Evolutionary conservation across 2,329 filamentous ascomycete genomes (phyloP), one percentile per base, ranked within the genome.

Genomic region (Metarhizium rileyi): DNA sequence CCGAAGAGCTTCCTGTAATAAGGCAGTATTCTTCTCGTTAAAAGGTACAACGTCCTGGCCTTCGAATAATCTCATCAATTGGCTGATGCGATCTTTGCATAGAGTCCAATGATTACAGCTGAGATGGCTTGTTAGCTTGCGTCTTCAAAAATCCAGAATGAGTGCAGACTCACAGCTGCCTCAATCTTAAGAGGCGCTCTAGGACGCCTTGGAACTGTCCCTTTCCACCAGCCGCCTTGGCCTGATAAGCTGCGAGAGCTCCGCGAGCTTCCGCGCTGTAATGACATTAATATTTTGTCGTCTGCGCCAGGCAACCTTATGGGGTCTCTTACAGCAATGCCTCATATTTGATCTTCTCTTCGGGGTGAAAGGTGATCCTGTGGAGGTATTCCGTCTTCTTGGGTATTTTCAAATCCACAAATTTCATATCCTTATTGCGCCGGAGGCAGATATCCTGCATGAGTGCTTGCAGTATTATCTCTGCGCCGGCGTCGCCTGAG

Each of bases 61-160:
- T 41, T 87, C 84, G 2, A 94, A 73, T 2, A 87, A 71, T 20
- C 77, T 72, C 61, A 91, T 73, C 22, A 95, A 74, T n/a, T 82
- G 79, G 9, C 78, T 76, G n/a, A 94, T 75, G 12, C 87, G 82
- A 28, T 85, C 75, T 46, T 83, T 84, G 60, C 87, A 88, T 10
- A 96, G 76, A 8, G 84, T 83, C 87, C 88, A 94, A 63, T 95
- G 90, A 56, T 91, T 90, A 67, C 90, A 95, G 12, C 74, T 77
- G 30, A 5, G 22, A 25, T 10, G 35, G 3, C 16, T 20, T 20
- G 35, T 38, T 38, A 38, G 35, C n/a, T 20, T 23, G 38, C 12
- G 10, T 42, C 16, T 12, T 14, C 38, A 12, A 25, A 25, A 7
- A 22, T 20, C 36, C 22, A 33, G 3, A 12, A 9, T 8, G 6